Percentiles rank a stretch among this genome's conserved stretches.
Conservation (phyloP, 345 rosid species). For the Eucalyptus sideroxylon region DNA sequence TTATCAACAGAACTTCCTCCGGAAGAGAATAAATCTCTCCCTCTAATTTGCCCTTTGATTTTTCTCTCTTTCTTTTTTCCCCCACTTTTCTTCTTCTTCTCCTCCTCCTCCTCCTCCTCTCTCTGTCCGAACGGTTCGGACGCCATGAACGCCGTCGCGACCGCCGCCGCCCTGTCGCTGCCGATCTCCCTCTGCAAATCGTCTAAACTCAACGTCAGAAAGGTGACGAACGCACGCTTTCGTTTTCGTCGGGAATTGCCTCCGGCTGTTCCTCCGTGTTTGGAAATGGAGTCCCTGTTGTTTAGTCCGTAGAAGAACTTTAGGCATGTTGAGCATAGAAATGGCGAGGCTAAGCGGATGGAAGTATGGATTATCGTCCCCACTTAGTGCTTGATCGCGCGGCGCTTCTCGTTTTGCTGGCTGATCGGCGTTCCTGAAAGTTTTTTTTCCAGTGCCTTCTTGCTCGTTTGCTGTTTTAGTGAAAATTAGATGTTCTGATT, state of each 20-base stretch:
- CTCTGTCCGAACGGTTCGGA: not conserved
- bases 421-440: not conserved
- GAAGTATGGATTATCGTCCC: not conserved
- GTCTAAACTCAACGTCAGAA: slow-evolving; percentile 30
- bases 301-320: not conserved
- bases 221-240: slow-evolving; percentile 21
- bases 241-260: not conserved
- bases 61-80: not conserved
- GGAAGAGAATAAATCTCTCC: not conserved
- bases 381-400: not conserved
- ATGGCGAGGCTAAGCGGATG: not conserved
- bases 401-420: not conserved
- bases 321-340: not conserved
- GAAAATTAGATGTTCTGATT: not conserved
- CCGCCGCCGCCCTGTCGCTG: slow-evolving; percentile 58
- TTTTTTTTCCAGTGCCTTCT: not conserved
- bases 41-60: not conserved
- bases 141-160: slow-evolving; percentile 75
- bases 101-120: accelerated
- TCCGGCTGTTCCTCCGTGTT: not conserved
- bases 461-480: not conserved
- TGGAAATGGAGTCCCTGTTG: not conserved
- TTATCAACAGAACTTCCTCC: slow-evolving; percentile 50
- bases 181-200: slow-evolving; percentile 58
- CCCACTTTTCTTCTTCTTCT: not conserved